Evolutionary conservation across 768 basidiomycete genomes (phyloP), one percentile per base, ranked within the genome.

Genomic region (Tricholoma flavovirens): DNA sequence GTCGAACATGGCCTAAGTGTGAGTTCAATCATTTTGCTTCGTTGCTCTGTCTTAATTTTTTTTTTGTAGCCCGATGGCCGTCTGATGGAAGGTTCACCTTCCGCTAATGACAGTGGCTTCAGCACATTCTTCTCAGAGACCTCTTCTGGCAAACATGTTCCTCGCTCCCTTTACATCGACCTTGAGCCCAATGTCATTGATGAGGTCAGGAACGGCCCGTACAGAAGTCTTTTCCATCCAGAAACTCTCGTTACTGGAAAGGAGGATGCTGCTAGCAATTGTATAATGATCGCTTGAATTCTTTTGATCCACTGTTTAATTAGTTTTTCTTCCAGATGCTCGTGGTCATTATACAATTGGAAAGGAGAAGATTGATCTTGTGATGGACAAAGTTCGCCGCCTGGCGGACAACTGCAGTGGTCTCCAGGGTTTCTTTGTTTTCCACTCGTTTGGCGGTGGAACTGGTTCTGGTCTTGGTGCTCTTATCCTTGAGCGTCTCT

Each of bases 221-320:
- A 98, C 77, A 82, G 91, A 70, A 87, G 87, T 57, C 84, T 99
- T 26, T 99, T 99, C 78, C 96, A 99, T 73, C 96, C 96, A 0
- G 96, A 98, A 77, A 90, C 93, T 48, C 83, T 99, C 76, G 86
- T 98, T 71, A 88, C 90, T 54, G 96, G 96, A 67, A 98, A 98
- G 77, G 96, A 99, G 78, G 96, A 99, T 67, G 96, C 96, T 50
- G 96, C 96, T 61, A 99, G 97, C 81, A 99, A 99, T 73, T 99
- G 94, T 94, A 69, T 70, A 40, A 53, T 58, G 33, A 54, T 59
- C 51, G n/a, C 60, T 59, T 61, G 56, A 49, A 32, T 55, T 54
- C 43, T 40, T 26, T 24, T 53, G 26, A 53, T 26, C 46, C 2
- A 26, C 36, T 14, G 46, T 55, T 35, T 56, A 50, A 52, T 48